Evolutionary conservation across 306 rosid genomes (phyloP), one percentile per base, ranked within the genome.

Genomic region (Lupinus albus): DNA sequence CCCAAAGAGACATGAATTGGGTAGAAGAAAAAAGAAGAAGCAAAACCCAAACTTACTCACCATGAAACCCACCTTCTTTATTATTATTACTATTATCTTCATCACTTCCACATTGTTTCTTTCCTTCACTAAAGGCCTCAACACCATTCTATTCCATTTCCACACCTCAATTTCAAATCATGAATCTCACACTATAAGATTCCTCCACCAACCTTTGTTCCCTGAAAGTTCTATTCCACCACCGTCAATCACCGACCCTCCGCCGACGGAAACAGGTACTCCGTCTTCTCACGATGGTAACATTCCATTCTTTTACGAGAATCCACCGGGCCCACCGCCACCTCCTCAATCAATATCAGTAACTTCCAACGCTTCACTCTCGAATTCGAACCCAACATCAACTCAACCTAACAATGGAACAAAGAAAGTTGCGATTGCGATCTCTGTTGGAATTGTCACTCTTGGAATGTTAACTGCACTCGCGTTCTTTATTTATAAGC

Each of bases 401-500:
- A 20, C 88, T 5, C 89, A 84, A 16, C 97, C 98, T 25, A 62
- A 78, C 1, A 88, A 71, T 45, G 87, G 87, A 0, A 86, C 95
- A 0, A 88, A 88, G 62, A 88, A 81, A 28, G 86, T 88, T 0
- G 97, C 97, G 52, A 87, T 93, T 48, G 97, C 85, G n/a, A 82
- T 84, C 82, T 93, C 97, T 6, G 99, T 93, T 10, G 96, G 94
- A 32, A 82, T 93, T 14, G 97, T 93, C 33, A 86, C 94, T 6
- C 91, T 93, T 4, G 99, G 99, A 8, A 93, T 93, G 99, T 84
- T 93, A 46, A 88, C 99, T 1, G 99, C 88, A 2, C 91, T 93
- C 6, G 94, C 96, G 0, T 88, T 90, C 73, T 93, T 89, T 47
- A 55, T 93, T 53, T 93, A 83, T 67, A 90, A 84, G 45, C 99